These are phyloP conservation scores for Fusarium citri DNA, from an alignment of 2,329 filamentous ascomycete species.

Conservation along the genomic window DNA sequence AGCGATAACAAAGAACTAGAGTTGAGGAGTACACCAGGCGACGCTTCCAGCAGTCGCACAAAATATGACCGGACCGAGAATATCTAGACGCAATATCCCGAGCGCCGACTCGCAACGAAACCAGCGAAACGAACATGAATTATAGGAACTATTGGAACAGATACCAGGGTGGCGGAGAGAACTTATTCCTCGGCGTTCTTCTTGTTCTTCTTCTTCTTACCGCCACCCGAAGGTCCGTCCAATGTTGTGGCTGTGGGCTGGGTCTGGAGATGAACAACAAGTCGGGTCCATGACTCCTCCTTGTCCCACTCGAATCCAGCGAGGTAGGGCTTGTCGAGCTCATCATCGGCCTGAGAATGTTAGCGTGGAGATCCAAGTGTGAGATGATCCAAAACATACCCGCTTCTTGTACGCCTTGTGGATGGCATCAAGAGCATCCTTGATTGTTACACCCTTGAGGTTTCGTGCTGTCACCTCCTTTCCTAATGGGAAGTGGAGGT, in stretches of 20 bases:
- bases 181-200: constrained; percentile 65
- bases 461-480: constrained; percentile 91
- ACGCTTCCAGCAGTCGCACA: constrained; percentile 45
- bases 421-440: constrained; percentile 95
- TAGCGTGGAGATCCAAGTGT: not conserved
- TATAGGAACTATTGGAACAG: constrained; percentile 56
- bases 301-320: constrained; percentile 97
- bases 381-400: constrained; percentile 62
- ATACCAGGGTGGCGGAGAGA: constrained; percentile 46
- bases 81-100: constrained; percentile 60
- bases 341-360: constrained; percentile 80
- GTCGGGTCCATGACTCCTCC: constrained; percentile 87
- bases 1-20: constrained; percentile 38
- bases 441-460: constrained; percentile 94
- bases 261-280: constrained; percentile 87
- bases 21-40: constrained; percentile 45
- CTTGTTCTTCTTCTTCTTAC: constrained; percentile 79
- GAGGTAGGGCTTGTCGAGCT: constrained; percentile 87
- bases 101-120: constrained; percentile 56
- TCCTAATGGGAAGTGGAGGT: constrained; percentile 89
- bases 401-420: constrained; percentile 98
- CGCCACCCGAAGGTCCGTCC: constrained; percentile 57
- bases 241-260: constrained; percentile 63
- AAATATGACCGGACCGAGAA: constrained; percentile 50
- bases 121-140: constrained; percentile 55